Evolutionary conservation across 2,329 filamentous ascomycete genomes (phyloP).

Genomic region (Rugonectria rugulosa): DNA sequence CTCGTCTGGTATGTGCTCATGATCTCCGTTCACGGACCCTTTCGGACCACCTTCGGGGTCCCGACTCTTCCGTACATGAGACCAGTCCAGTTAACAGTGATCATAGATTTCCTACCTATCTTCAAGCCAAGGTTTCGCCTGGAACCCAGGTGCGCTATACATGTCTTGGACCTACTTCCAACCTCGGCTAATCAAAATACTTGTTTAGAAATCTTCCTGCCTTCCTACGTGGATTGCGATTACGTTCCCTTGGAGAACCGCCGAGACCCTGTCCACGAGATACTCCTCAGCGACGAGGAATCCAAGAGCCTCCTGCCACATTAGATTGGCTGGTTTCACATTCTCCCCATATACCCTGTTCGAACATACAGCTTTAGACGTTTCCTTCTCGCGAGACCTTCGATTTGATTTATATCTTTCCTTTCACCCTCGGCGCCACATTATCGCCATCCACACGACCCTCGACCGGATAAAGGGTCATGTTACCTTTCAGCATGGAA

Average conservation of each 20-base stretch:
- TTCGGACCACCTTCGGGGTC: slow-evolving; percentile 1
- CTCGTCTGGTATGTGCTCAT: slow-evolving; percentile 68
- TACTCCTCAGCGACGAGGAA: slow-evolving; percentile 80
- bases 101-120: slow-evolving; percentile 79
- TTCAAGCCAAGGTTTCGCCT: slow-evolving; percentile 80
- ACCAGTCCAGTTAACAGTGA: slow-evolving; percentile 1
- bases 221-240: slow-evolving; percentile 78
- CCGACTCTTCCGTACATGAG: background rate
- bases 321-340: slow-evolving; percentile 45
- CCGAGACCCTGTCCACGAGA: slow-evolving; percentile 80
- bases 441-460: slow-evolving; percentile 24
- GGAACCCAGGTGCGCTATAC: slow-evolving; percentile 72
- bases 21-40: background rate
- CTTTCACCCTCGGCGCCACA: slow-evolving; percentile 26
- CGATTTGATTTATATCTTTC: slow-evolving; percentile 28
- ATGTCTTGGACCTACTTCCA: background rate
- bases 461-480: slow-evolving; percentile 17
- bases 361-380: slow-evolving; percentile 34
- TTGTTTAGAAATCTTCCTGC: slow-evolving; percentile 76
- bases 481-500: slow-evolving; percentile 2
- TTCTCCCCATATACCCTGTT: slow-evolving; percentile 27
- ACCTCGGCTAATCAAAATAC: slow-evolving; percentile 14
- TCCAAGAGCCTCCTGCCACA: slow-evolving; percentile 72
- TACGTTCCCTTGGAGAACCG: slow-evolving; percentile 78
- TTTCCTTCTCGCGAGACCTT: slow-evolving; percentile 40